phyloP scores from a whole-genome alignment of 73 alveolate species.

The Paramecium biaurelia region DNA sequence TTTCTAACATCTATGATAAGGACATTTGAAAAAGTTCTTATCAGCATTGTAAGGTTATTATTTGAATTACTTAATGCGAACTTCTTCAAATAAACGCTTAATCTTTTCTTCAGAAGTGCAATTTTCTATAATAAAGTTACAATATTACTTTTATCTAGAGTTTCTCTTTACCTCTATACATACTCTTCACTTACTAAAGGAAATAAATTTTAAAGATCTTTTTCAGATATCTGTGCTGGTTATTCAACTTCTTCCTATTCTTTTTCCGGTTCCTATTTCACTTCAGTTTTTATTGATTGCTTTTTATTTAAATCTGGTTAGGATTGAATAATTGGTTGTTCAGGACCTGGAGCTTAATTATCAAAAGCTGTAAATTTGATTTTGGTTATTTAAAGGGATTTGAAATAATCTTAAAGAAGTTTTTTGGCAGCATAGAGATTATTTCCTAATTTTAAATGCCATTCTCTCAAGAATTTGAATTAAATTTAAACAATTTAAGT shows the following conservation, averaged over 20 bases:
- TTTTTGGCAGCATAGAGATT: neutral
- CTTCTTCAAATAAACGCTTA: conserved; percentile 9
- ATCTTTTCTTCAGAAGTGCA: conserved; percentile 21
- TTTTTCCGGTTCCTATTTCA: neutral
- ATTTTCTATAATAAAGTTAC: neutral
- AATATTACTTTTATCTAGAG: neutral
- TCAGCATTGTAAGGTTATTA: neutral
- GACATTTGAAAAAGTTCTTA: neutral
- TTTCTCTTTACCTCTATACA: neutral
- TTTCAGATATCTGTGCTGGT: neutral
- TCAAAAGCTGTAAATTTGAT: neutral
- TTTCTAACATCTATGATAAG: neutral
- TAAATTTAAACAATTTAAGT: neutral
- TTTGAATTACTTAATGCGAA: neutral
- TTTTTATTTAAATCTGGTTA: neutral
- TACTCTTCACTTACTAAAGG: conserved; percentile 30
- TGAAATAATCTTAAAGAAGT: neutral
- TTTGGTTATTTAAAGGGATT: neutral
- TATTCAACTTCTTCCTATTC: neutral
- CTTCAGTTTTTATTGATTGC: neutral
- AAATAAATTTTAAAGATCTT: neutral
- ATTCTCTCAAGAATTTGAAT: neutral
- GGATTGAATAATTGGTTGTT: neutral
- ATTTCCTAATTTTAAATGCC: neutral
- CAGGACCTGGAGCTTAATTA: neutral